Conservation (phyloP, 345 rosid species). For the Hypericum androsaemum region DNA sequence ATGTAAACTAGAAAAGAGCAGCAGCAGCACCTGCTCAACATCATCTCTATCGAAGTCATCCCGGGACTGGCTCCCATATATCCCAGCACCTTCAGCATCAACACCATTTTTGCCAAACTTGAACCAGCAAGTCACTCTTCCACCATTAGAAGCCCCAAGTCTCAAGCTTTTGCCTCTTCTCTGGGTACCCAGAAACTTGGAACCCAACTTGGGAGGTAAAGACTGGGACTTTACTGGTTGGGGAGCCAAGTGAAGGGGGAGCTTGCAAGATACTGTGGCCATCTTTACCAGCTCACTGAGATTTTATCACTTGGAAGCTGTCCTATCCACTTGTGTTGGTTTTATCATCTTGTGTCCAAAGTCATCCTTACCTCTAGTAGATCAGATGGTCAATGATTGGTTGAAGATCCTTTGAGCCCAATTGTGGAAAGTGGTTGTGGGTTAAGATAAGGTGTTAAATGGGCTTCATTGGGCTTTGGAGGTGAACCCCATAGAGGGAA, state of each 20-base stretch:
- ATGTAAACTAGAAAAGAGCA: too few species aligned
- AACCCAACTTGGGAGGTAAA: constrained; percentile 22
- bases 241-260: constrained; percentile 22
- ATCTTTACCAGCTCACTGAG: background rate
- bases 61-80: constrained; percentile 80
- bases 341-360: too few species aligned
- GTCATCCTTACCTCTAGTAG: too few species aligned
- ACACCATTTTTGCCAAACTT: constrained; percentile 80
- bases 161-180: constrained; percentile 25
- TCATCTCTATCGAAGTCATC: constrained; percentile 94
- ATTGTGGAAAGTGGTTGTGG: too few species aligned
- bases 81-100: constrained; percentile 94
- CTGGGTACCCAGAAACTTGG: constrained; percentile 48
- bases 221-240: constrained; percentile 25
- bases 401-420: too few species aligned
- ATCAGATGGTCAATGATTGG: too few species aligned
- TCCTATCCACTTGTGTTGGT: too few species aligned
- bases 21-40: constrained; percentile 84
- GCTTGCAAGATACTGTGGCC: constrained; percentile 24
- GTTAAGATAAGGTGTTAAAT: too few species aligned
- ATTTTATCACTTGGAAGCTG: too few species aligned
- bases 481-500: too few species aligned
- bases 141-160: constrained; percentile 67
- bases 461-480: too few species aligned
- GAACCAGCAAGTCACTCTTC: constrained; percentile 69